Conservation (phyloP, 2,329 filamentous ascomycete species). For the Trichophyton rubrum region DNA sequence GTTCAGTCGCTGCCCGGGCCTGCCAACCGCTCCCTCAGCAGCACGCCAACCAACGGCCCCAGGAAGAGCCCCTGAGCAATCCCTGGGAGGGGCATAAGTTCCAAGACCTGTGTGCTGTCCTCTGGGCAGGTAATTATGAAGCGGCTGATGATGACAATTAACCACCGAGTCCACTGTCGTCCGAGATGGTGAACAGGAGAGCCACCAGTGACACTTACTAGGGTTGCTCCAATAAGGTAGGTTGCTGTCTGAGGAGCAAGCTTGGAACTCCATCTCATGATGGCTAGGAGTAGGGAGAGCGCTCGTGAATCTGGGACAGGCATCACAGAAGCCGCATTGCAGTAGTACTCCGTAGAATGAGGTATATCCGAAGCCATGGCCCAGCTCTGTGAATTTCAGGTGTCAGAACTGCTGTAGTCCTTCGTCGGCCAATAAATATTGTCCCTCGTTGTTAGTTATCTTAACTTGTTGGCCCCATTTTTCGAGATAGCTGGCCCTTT, state of each 20-base stretch:
- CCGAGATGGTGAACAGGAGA: not conserved
- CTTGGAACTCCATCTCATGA: not conserved
- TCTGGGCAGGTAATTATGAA: not conserved
- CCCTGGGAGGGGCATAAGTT: not conserved
- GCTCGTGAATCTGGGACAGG: not conserved
- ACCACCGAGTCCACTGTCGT: not conserved
- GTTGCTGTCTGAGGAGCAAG: not conserved
- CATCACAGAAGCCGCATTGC: not conserved
- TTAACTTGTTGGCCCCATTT: too few relatives aligned
- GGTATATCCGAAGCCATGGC: not conserved
- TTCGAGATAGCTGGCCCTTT: too few relatives aligned
- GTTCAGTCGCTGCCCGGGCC: slow-evolving; percentile 15
- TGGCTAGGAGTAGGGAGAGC: not conserved
- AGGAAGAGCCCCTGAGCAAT: slow-evolving; percentile 17
- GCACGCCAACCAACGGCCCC: slow-evolving; percentile 16
- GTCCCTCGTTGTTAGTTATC: too few relatives aligned
- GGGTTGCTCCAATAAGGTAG: not conserved
- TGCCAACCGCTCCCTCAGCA: slow-evolving; percentile 17
- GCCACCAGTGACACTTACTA: not conserved
- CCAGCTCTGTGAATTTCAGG: not conserved
- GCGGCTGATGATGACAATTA: not conserved
- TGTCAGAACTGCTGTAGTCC: too few relatives aligned
- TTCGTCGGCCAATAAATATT: too few relatives aligned
- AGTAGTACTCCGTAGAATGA: not conserved
- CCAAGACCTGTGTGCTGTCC: not conserved